Conservation (phyloP, 352 stramenopile species). For the Halophytophthora polymorphica region DNA sequence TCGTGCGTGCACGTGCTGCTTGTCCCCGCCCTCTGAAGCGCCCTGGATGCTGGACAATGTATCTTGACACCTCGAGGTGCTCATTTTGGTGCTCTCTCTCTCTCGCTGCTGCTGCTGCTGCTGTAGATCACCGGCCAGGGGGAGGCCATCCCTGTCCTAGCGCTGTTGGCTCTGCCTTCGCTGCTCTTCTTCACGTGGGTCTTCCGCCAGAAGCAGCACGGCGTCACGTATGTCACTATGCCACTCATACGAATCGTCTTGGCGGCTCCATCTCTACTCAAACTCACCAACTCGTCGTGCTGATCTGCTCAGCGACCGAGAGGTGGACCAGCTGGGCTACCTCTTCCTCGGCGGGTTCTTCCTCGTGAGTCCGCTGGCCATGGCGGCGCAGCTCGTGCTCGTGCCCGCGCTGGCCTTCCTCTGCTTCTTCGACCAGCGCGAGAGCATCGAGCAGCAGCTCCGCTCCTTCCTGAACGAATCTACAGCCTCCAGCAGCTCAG, state of each 20-base stretch:
- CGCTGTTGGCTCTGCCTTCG: conserved; percentile 27
- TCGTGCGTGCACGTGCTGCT: conserved; percentile 9
- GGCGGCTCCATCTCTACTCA: background rate
- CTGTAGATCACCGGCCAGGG: conserved; percentile 28
- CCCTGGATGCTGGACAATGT: background rate
- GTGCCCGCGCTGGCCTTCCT: conserved; percentile 33
- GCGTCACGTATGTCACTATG: conserved; percentile 39
- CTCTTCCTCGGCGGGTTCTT: conserved; percentile 56
- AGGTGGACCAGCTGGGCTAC: conserved; percentile 56
- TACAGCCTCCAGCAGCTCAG: background rate
- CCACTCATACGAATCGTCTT: background rate
- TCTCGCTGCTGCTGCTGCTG: background rate
- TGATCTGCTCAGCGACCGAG: conserved; percentile 38
- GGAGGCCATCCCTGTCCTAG: conserved; percentile 23
- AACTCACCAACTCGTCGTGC: background rate
- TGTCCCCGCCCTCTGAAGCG: background rate
- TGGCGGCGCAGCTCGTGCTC: conserved; percentile 37
- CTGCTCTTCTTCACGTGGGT: conserved; percentile 37
- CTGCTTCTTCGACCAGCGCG: conserved; percentile 60
- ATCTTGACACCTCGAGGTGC: background rate
- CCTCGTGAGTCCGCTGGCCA: conserved; percentile 33
- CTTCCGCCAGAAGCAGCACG: conserved; percentile 38
- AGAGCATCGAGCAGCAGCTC: conserved; percentile 41
- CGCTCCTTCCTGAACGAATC: conserved; percentile 25
- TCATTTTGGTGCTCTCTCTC: background rate